These are phyloP conservation scores for Penstemon davidsonii DNA, from an alignment of 257 asterid genomes.

Conservation along the genomic window DNA sequence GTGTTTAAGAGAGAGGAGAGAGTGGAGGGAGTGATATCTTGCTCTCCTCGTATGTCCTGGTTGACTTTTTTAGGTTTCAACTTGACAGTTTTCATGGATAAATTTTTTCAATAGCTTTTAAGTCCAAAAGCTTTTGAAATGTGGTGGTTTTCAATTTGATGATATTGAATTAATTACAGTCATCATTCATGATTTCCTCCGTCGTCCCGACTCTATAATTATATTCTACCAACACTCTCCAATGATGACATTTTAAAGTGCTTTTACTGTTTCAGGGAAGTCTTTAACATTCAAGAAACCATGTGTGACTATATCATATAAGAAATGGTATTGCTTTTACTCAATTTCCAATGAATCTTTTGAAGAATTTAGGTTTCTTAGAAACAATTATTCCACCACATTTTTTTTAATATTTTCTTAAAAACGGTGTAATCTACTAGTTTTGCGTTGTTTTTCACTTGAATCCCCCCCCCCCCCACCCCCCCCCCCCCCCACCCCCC, in stretches of 20 bases:
- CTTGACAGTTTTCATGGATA: conserved; percentile 15
- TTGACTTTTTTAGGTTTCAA: conserved; percentile 8
- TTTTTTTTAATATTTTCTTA: background rate
- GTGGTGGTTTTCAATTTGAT: background rate
- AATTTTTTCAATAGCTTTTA: conserved; percentile 19
- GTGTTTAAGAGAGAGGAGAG: background rate
- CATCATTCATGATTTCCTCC: too few species aligned
- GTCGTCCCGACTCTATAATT: too few species aligned
- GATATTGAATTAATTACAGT: too few species aligned
- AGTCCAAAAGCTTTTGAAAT: background rate
- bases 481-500: too few species aligned
- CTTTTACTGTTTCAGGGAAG: background rate
- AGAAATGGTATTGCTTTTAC: background rate
- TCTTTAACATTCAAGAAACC: background rate
- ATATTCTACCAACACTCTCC: too few species aligned
- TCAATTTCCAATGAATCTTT: background rate
- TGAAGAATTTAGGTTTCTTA: background rate
- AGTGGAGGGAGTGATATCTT: background rate
- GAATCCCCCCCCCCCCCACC: too few species aligned
- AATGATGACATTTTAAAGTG: too few species aligned
- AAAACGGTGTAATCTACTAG: background rate
- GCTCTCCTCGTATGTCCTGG: conserved; percentile 9
- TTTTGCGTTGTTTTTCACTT: background rate
- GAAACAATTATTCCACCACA: background rate
- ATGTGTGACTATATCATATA: background rate